Conservation (phyloP, 495 filamentous ascomycete species). For the Daldinia caldariorum region DNA sequence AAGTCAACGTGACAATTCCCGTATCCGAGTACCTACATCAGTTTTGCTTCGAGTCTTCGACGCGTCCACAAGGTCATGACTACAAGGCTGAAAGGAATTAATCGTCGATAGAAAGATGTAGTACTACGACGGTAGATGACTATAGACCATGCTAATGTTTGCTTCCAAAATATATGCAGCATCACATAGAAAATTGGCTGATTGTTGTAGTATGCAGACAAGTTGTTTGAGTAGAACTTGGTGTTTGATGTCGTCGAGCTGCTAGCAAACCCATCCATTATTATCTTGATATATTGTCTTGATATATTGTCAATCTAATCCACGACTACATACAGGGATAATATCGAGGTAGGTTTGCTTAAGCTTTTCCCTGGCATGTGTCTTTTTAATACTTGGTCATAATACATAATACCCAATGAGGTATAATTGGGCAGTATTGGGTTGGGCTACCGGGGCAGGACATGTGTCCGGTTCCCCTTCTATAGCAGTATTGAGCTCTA, state of each 20-base stretch:
- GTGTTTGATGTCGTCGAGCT: slow-evolving; percentile 5
- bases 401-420: slow-evolving; percentile 4
- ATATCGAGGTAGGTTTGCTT: slow-evolving; percentile 10
- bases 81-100: not conserved
- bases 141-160: slow-evolving; percentile 19
- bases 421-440: slow-evolving; percentile 25
- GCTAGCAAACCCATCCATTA: slow-evolving; percentile 24
- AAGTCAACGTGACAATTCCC: not conserved
- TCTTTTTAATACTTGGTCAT: slow-evolving; percentile 2
- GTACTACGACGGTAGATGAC: not conserved
- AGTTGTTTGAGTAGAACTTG: no score
- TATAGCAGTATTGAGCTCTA: slow-evolving; percentile 3
- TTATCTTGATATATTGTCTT: no score
- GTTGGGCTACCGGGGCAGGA: slow-evolving; percentile 8
- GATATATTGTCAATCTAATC: not conserved
- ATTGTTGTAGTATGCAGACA: not conserved
- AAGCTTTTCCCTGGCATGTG: not conserved
- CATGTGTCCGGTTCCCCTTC: slow-evolving; percentile 2
- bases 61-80: not conserved
- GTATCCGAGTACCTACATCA: slow-evolving; percentile 1
- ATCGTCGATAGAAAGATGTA: not conserved
- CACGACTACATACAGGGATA: not conserved
- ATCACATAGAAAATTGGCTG: not conserved
- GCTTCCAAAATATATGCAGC: not conserved
- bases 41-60: not conserved